A percentile compares a stretch with the other conserved stretches of the same genome.
These are phyloP conservation scores for Entomortierella chlamydospora DNA, from an alignment of 192 early-diverging fungal species.

Conservation along the genomic window DNA sequence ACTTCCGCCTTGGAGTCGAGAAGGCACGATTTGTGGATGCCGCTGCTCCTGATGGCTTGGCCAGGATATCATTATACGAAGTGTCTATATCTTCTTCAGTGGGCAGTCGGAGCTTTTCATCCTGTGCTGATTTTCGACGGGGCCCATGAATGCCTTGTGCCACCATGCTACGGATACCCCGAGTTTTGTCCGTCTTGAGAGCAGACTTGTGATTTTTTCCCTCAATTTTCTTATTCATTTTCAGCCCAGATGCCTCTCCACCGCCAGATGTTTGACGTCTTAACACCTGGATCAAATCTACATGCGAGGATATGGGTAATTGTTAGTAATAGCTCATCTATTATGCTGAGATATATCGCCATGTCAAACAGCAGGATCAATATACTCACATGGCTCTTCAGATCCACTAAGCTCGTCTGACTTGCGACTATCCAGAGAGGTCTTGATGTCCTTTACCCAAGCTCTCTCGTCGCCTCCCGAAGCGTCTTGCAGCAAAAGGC, in stretches of 20 bases:
- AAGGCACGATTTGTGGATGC: neutral
- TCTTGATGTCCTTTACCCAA: constrained; percentile 42
- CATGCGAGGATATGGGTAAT: neutral
- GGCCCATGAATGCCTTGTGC: constrained; percentile 51
- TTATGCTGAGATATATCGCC: no score
- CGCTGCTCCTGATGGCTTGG: neutral
- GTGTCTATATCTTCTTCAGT: constrained; percentile 6
- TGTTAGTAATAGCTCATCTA: no score
- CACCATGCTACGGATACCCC: constrained; percentile 49
- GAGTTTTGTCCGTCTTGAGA: constrained; percentile 35
- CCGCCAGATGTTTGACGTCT: constrained; percentile 30
- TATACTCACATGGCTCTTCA: constrained; percentile 33
- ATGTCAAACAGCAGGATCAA: neutral
- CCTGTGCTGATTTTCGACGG: constrained; percentile 41
- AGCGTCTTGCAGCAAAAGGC: constrained; percentile 38
- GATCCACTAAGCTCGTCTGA: constrained; percentile 29
- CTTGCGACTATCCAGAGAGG: constrained; percentile 31
- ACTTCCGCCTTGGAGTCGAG: constrained; percentile 7
- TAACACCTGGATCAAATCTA: constrained; percentile 43
- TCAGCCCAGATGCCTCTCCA: constrained; percentile 29
- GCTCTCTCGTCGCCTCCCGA: constrained; percentile 35
- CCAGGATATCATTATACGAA: neutral
- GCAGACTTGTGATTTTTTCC: constrained; percentile 35
- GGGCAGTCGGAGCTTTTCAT: constrained; percentile 31
- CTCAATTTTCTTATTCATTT: constrained; percentile 54